Base-by-base conservation (phyloP, 2,329 filamentous ascomycete genomes). In the Colletotrichum phormii region DNA sequence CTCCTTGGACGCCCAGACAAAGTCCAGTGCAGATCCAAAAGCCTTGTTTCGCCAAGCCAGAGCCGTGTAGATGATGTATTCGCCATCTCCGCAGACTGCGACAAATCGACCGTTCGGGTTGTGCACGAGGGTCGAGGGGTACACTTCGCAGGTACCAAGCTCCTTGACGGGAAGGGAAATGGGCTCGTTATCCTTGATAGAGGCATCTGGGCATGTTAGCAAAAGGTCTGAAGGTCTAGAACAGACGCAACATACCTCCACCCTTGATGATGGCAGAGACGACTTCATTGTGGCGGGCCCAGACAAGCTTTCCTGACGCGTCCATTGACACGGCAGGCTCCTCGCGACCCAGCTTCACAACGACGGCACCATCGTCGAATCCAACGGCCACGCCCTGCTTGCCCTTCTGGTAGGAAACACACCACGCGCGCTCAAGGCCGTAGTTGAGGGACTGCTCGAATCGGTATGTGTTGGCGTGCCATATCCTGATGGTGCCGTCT, bases 271-370 rank as follows among this genome's bases (percentile, higher is more conserved):
- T 95, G 11, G 96, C 93, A 1, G 95, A 97, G 22, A 98, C 90
- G 42, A 98, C 95, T 80, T 99, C 97, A 79, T 95, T 98, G 82
- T 98, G 96, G 77, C 93, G 92, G 35, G 97, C 95, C 94, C 95
- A 98, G 75, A 99, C 95, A 74, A 99, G 88, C 87, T 99, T 99
- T 81, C 97, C 97, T 53, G 95, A 97, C 35, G 91, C 87, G 79
- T 99, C 97, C 97, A 99, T 99, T 13, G 95, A 98, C 22, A 98
- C 96, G 35, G 97, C 97, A 2, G 97, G 97, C 84, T 98, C 96
- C 83, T 99, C 97, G 75, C 97, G 91, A 77, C 97, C 97, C 88
- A 99, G 95, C 84, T 98, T 98, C 71, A 99, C 94, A 57, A 99
- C 97, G 3, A 99, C 96, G 4, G 96, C 96, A 82, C 97, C 97